Conservation (phyloP, 2,329 filamentous ascomycete species). For the Biscogniauxia sp. region DNA sequence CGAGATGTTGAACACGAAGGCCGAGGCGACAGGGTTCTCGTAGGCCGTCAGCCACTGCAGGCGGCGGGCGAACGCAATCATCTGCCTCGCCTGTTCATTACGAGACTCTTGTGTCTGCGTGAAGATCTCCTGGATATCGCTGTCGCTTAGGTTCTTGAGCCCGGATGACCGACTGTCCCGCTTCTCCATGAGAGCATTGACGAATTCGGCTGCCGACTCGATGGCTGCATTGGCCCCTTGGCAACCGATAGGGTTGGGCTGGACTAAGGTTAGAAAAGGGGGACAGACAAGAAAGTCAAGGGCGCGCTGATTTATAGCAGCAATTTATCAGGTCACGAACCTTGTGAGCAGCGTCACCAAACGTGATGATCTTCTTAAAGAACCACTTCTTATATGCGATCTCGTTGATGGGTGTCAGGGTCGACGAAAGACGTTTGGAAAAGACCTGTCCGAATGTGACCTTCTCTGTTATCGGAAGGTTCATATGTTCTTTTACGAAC, state of each 20-base stretch:
- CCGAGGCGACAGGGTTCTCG: constrained; percentile 15
- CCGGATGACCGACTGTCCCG: constrained; percentile 1
- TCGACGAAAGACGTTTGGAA: constrained; percentile 25
- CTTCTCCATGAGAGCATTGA: constrained; percentile 21
- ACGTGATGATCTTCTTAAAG: constrained; percentile 29
- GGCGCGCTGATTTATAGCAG: no score
- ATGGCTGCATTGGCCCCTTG: constrained; percentile 31
- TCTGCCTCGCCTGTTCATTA: constrained; percentile 8
- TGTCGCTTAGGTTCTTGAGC: constrained; percentile 11
- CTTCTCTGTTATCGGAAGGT: constrained; percentile 22
- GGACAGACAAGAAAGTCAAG: no score
- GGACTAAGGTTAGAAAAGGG: constrained; percentile 1
- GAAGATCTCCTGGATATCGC: constrained; percentile 16
- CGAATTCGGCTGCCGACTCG: constrained; percentile 25
- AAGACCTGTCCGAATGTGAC: constrained; percentile 33
- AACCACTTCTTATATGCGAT: constrained; percentile 35
- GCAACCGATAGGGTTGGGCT: constrained; percentile 28
- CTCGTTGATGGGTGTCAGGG: constrained; percentile 35
- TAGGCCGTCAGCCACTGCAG: constrained; percentile 19
- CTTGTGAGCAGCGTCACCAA: constrained; percentile 37
- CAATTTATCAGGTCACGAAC: constrained; percentile 10
- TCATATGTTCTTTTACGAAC: constrained; percentile 25
- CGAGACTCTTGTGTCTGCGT: constrained; percentile 19
- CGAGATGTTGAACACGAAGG: background rate
- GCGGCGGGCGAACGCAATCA: constrained; percentile 14